Conservation (phyloP, 768 basidiomycete genomes). For the Clitopilus passeckerianus region DNA sequence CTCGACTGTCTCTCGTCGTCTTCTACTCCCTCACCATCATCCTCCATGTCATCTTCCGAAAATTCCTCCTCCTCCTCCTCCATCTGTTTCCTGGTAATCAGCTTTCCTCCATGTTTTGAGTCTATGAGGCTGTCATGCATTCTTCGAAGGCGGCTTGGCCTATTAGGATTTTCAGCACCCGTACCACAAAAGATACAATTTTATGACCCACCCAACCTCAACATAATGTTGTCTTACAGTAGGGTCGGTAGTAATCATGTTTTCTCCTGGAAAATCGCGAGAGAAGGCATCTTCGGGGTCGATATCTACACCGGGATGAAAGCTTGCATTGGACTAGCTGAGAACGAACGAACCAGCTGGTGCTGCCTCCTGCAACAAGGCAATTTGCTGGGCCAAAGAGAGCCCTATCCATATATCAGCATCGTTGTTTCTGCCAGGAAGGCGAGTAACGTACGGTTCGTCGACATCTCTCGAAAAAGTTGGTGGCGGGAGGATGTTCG, state of each 20-base stretch:
- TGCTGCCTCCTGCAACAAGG: conserved; percentile 67
- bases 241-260: conserved; percentile 26
- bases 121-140: conserved; percentile 61
- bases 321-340: conserved; percentile 56
- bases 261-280: conserved; percentile 17
- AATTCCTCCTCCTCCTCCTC: conserved; percentile 29
- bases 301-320: conserved; percentile 61
- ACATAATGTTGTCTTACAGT: conserved; percentile 72
- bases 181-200: conserved; percentile 1
- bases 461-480: neutral
- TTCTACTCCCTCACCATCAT: conserved; percentile 8
- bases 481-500: neutral
- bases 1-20: conserved; percentile 1
- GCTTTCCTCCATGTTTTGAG: conserved; percentile 75
- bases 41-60: conserved; percentile 5
- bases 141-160: conserved; percentile 67
- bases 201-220: conserved; percentile 65
- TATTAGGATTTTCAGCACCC: conserved; percentile 18
- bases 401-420: conserved; percentile 24
- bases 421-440: neutral
- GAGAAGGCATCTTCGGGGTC: conserved; percentile 25
- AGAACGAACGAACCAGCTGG: conserved; percentile 50
- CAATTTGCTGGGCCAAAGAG: conserved; percentile 77
- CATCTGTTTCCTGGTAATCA: conserved; percentile 55
- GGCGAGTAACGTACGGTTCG: neutral